Base-by-base conservation (phyloP, 2,329 filamentous ascomycete species). In the Penicillium corylophilum region DNA sequence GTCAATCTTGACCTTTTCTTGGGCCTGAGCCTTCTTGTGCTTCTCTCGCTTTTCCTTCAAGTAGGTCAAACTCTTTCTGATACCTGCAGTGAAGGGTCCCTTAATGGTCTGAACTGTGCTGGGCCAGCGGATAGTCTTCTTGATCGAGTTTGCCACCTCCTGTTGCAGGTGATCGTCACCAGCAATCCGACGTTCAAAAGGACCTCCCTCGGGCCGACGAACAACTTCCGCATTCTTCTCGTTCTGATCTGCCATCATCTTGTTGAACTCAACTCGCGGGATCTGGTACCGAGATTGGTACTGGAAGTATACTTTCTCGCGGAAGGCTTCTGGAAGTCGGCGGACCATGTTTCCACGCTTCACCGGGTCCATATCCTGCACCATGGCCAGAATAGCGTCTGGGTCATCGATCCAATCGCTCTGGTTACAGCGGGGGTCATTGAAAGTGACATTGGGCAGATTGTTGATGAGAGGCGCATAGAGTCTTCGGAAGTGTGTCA, bases 311-410 rank as follows among this genome's bases (percentile, higher is more conserved):
- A 99, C 78, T 53, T 90, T 92, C 48, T 88, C 84, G 33, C 94
- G 84, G 79, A 99, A 97, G 5, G 85, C 81, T 63, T 88, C 87
- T 4, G 94, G 94, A 10, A 99, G 78, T 12, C 94, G 87, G 5
- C 94, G 85, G 9, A 99, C 93, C 90, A 99, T 99, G 72, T 99
- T 99, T 16, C 89, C 90, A 51, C 94, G 86, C 65, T 89, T 91
- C 51, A 89, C 76, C 0, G 92, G 89, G 64, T 96, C 89, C 91
- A 97, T 95, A 65, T 97, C 91, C 72, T 99, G 94, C 38, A 81
- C 79, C 18, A 99, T 77, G 15, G 76, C 79, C 60, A 89, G 80
- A 59, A 94, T 85, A 23, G 83, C 78, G 12, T 79, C 73, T 0
- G 81, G 74, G 58, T 88, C 83, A 46, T 82, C 80, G 48, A 84